Evolutionary conservation across 257 asterid species (phyloP), one percentile per base, ranked within the genome.

Genomic region (Asclepias syriaca): DNA sequence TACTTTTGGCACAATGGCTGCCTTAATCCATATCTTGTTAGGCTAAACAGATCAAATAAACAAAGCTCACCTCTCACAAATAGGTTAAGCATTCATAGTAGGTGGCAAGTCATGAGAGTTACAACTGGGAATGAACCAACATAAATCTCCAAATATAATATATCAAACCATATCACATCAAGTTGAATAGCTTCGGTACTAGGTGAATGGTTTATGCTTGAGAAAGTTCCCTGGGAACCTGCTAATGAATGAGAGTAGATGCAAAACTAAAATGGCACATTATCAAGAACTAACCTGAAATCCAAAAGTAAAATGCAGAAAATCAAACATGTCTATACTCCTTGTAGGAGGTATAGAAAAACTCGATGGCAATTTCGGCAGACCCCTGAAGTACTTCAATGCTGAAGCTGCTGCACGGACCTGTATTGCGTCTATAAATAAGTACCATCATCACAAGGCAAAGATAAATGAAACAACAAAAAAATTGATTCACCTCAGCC

Each of bases 341-440:
- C 97, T 90, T 16, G 88, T 84, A 58, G 88, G 77, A 15, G 98
- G 97, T 39, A 80, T 66, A 59, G 93, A 50, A 80, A 90, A 88
- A 48, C 85, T 73, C 70, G 72, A 87, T 5, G 99, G 97, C 73
- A 91, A 81, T 75, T 91, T 87, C 14, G 98, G 99, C 56, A 94
- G 88, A 77, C 83, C 96, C 84, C 93, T 77, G 83, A 82, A 88
- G 80, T 85, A 87, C 85, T 87, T 94, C 80, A 92, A 49, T 69
- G 96, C 89, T 72, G 97, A 88, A 65, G 72, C 84, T 56, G 99
- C 96, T 57, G 98, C 96, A 32, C 83, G 87, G 21, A 94, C 95
- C 99, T 94, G 79, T 66, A 76, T 74, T 67, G 22, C 66, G 70
- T 54, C 73, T 64, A 74, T 66, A 74, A 74, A 59, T 82, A 68